Base-by-base conservation (phyloP, 2,329 filamentous ascomycete genomes). In the Nigrospora osmanthi region DNA sequence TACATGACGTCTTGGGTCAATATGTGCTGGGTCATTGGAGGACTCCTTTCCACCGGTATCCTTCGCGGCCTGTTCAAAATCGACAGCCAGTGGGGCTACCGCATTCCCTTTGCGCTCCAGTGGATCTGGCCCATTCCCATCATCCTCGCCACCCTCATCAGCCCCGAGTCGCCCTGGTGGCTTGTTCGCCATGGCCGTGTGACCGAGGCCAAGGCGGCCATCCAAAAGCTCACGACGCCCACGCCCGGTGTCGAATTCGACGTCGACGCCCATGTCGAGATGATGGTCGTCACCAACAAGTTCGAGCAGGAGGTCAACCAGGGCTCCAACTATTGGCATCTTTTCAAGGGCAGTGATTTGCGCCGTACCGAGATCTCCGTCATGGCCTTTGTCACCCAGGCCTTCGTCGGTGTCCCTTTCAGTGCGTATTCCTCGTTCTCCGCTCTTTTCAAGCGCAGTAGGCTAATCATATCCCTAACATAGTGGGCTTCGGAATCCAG, bases 1-100 rank as follows among this genome's bases (percentile, higher is more conserved):
- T 46, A 47, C 40, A 46, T 49, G 47, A 46, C 44, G 3, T 47
- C 44, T 11, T 46, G 40, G 39, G 40, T 49, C 16, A 47, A 47
- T 38, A 36, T 47, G 17, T 47, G 45, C 40, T 44, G 45, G 45
- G 45, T 44, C 11, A 36, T 47, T 16, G 47, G 44, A 13, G 40
- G 40, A 9, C 30, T 49, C 12, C 30, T 49, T 12, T 42, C 42
- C 11, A 42, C 38, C 14, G 46, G 45, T 6, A 42, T 47, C 11
- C 23, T 47, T 10, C 45, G 43, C 11, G 46, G 46, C 6, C 28
- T 45, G 11, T 39, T 48, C 39, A 45, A 48, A 15, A 42, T 44
- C 6, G 30, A 42, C n/a, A 37, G 30, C 14, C 38, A 48, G 32
- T 45, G 43, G 40, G 45, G 41, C n/a, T 47, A 47, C 15, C 36